A percentile compares a stretch with the other conserved stretches of the same genome.
These are phyloP conservation scores for Sphaerulina musiva DNA, from an alignment of 2,329 filamentous ascomycete species.

Conservation along the genomic window DNA sequence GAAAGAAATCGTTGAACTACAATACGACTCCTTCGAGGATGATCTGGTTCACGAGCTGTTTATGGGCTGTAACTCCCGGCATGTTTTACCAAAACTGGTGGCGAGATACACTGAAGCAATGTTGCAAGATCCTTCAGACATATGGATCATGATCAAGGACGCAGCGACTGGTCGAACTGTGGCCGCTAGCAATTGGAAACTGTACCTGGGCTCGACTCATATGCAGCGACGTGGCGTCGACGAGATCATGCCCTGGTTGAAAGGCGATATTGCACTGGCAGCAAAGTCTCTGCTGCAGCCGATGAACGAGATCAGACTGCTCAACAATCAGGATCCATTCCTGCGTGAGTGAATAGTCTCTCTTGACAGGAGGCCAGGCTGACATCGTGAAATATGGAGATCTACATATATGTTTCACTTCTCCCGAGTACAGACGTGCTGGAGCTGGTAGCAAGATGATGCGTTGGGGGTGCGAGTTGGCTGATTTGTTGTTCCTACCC, in stretches of 20 bases:
- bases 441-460: slow-evolving; percentile 36
- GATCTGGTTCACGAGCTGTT: slow-evolving; percentile 10
- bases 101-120: slow-evolving; percentile 17
- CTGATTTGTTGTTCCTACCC: slow-evolving; percentile 28
- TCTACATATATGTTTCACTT: slow-evolving; percentile 33
- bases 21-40: slow-evolving; percentile 3
- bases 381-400: slow-evolving; percentile 19
- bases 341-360: slow-evolving; percentile 10
- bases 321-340: slow-evolving; percentile 13
- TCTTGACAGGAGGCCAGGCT: neutral
- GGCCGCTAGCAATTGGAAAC: slow-evolving; percentile 31
- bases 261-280: slow-evolving; percentile 10
- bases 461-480: slow-evolving; percentile 36
- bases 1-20: slow-evolving; percentile 4
- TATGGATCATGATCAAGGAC: slow-evolving; percentile 32
- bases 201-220: slow-evolving; percentile 17
- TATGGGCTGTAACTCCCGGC: slow-evolving; percentile 23
- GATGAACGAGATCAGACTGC: slow-evolving; percentile 11
- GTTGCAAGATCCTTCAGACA: slow-evolving; percentile 20
- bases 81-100: slow-evolving; percentile 7
- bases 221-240: neutral
- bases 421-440: slow-evolving; percentile 34
- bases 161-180: slow-evolving; percentile 24
- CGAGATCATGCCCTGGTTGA: slow-evolving; percentile 12
- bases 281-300: slow-evolving; percentile 1